phyloP scores from a whole-genome alignment of 345 rosid species.

The Eucalyptus erythrocorys region DNA sequence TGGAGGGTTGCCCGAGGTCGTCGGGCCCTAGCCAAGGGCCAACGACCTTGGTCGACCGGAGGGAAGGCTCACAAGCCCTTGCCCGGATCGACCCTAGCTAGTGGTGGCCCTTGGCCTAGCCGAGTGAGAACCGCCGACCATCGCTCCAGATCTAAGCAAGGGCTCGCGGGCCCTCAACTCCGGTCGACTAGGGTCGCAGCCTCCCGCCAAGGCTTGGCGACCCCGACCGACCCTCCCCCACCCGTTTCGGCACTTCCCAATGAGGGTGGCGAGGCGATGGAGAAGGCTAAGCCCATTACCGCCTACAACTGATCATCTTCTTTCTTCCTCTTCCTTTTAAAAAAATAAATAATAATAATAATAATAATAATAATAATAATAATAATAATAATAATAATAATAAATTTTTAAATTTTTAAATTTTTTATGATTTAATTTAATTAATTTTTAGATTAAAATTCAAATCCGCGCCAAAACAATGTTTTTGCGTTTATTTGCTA shows the following conservation, averaged over 20 bases:
- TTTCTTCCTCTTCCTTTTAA: too few relatives aligned
- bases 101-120: accelerated
- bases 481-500: too few relatives aligned
- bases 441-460: too few relatives aligned
- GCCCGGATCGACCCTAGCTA: accelerated
- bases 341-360: too few relatives aligned
- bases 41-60: accelerated
- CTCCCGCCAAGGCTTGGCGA: accelerated
- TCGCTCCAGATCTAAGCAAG: accelerated
- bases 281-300: accelerated
- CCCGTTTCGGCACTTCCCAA: accelerated
- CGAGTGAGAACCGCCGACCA: accelerated
- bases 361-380: too few relatives aligned
- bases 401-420: too few relatives aligned
- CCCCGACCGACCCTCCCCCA: accelerated
- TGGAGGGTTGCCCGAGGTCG: too few relatives aligned
- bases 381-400: too few relatives aligned
- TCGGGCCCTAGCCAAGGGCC: accelerated
- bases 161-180: accelerated
- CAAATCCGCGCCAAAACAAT: too few relatives aligned
- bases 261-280: accelerated
- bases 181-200: accelerated
- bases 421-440: too few relatives aligned
- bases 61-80: too few relatives aligned
- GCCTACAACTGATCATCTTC: too few relatives aligned